Evolutionary conservation across 352 stramenopile species (phyloP).

Genomic region (Peronosclerospora sorghi): DNA sequence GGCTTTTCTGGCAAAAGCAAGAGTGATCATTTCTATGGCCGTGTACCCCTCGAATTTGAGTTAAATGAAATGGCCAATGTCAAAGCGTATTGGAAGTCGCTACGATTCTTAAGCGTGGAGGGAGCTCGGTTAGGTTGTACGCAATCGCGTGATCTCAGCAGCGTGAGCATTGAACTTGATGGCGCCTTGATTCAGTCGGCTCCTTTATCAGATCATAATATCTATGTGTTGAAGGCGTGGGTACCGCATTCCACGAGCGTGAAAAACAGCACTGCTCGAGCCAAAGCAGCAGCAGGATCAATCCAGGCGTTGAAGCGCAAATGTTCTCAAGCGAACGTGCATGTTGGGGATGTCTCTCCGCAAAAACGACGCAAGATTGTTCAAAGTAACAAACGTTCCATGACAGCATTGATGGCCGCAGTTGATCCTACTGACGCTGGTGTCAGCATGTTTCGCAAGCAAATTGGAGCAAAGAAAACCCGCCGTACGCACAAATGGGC

Average conservation of each 20-base stretch:
- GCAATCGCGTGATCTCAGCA: constrained; percentile 18
- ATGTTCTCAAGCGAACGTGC: constrained; percentile 16
- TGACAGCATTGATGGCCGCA: constrained; percentile 16
- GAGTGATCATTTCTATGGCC: constrained; percentile 40
- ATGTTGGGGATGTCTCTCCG: constrained; percentile 2
- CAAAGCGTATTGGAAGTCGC: constrained; percentile 61
- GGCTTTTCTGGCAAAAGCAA: constrained; percentile 42
- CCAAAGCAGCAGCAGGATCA: constrained; percentile 42
- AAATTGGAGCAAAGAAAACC: constrained; percentile 39
- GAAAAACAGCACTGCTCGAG: constrained; percentile 33
- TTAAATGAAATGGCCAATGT: constrained; percentile 29
- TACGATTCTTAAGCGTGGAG: constrained; percentile 64
- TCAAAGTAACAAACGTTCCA: constrained; percentile 9
- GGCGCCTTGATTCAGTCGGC: constrained; percentile 41
- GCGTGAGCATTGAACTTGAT: constrained; percentile 43
- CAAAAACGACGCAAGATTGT: constrained; percentile 24
- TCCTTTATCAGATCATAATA: constrained; percentile 53
- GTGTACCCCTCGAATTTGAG: constrained; percentile 43
- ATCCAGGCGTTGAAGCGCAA: constrained; percentile 49
- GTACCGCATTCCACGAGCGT: constrained; percentile 34
- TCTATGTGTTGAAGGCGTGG: constrained; percentile 58
- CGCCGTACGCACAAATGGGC: constrained; percentile 50
- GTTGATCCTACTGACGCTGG: constrained; percentile 22
- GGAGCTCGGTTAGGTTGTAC: constrained; percentile 36
- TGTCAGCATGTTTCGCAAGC: constrained; percentile 35